These are phyloP conservation scores for Trifolium fragiferum DNA, from an alignment of 306 rosid genomes.

Conservation along the genomic window DNA sequence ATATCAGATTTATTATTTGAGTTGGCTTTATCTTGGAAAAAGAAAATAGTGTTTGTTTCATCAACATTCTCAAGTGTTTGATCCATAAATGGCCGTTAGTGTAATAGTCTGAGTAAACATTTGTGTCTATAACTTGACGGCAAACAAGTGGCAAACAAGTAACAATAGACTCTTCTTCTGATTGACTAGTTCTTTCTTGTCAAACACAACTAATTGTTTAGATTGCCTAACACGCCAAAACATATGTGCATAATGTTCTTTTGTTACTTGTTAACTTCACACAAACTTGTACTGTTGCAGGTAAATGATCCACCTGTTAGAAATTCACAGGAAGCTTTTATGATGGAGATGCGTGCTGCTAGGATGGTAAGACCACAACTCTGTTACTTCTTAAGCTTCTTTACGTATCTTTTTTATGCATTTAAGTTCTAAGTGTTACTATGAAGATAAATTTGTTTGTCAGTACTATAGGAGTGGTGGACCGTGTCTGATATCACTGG, in stretches of 20 bases:
- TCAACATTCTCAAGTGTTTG: not conserved
- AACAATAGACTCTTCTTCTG: not conserved
- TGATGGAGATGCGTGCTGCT: conserved; percentile 91
- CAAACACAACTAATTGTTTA: not conserved
- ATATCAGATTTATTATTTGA: not conserved
- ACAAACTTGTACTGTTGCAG: conserved; percentile 46
- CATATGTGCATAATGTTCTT: conserved; percentile 6
- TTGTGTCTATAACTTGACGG: not conserved
- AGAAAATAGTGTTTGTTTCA: conserved; percentile 5
- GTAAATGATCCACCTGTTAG: conserved; percentile 87
- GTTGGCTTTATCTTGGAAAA: conserved; percentile 15
- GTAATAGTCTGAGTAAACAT: conserved; percentile 5
- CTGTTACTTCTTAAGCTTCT: conserved; percentile 15
- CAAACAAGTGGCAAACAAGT: too few relatives aligned
- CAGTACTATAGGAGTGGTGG: not conserved
- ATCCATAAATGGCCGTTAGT: not conserved
- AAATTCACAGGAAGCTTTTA: conserved; percentile 90
- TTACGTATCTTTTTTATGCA: conserved; percentile 20
- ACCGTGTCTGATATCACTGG: not conserved
- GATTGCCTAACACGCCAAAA: conserved; percentile 4
- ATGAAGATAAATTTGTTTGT: not conserved
- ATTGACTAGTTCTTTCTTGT: conserved; percentile 10
- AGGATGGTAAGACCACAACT: conserved; percentile 63
- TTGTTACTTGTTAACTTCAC: conserved; percentile 31
- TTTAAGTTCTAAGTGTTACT: not conserved